A percentile compares a stretch with the other conserved stretches of the same genome.
Conservation (phyloP, 1,139 yeast species). For the Arxiozyma heterogenica region DNA sequence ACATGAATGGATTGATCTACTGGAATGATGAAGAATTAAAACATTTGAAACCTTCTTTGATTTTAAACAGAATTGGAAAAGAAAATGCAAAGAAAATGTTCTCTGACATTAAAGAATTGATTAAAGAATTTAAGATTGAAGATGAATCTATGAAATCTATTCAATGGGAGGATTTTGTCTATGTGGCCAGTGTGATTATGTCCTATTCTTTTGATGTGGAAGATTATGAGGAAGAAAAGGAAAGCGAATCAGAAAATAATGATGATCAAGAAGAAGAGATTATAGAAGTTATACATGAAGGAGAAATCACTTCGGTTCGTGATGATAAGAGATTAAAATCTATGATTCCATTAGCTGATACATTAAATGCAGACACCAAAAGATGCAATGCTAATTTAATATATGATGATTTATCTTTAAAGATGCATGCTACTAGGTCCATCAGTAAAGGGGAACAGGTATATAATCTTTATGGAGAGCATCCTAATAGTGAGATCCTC, state of each 20-base stretch:
- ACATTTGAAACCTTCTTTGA: constrained; percentile 57
- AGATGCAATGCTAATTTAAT: constrained; percentile 67
- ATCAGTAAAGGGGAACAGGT: constrained; percentile 65
- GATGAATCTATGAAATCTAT: constrained; percentile 2
- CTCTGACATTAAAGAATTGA: constrained; percentile 18
- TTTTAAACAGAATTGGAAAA: constrained; percentile 61
- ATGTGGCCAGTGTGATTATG: constrained; percentile 62
- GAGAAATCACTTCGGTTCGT: constrained; percentile 31
- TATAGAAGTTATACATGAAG: constrained; percentile 21
- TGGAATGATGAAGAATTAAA: constrained; percentile 51
- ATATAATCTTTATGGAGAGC: constrained; percentile 82
- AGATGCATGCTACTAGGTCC: constrained; percentile 59
- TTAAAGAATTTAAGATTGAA: constrained; percentile 9
- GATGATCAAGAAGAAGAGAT: constrained; percentile 28
- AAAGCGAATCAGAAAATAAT: constrained; percentile 26
- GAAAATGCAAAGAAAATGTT: constrained; percentile 58
- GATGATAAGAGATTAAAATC: constrained; percentile 54
- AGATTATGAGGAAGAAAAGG: constrained; percentile 28
- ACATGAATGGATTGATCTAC: constrained; percentile 65
- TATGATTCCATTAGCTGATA: constrained; percentile 90
- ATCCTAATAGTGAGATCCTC: constrained; percentile 79
- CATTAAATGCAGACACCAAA: constrained; percentile 75
- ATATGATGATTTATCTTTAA: constrained; percentile 41
- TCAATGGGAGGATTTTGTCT: constrained; percentile 51
- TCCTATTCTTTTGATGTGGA: constrained; percentile 62